Evolutionary conservation across 75 land plant genomes (phyloP).

Genomic region (Cryptomeria japonica): DNA sequence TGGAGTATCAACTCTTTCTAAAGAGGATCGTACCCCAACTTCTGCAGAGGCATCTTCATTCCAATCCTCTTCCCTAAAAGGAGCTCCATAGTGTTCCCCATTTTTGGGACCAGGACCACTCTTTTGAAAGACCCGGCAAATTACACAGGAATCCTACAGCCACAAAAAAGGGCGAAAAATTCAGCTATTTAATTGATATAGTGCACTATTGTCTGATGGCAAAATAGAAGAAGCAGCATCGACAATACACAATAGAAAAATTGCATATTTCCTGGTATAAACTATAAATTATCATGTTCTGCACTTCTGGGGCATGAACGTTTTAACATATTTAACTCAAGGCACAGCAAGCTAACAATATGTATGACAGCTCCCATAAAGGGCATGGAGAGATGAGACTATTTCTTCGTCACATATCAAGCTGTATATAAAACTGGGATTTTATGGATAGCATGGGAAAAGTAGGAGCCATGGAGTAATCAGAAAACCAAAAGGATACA

Average conservation of each 20-base stretch:
- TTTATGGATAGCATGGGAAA: background rate
- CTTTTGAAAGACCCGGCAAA: conserved; percentile 69
- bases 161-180: background rate
- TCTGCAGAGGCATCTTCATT: conserved; percentile 24
- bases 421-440: background rate
- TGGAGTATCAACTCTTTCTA: background rate
- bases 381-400: background rate
- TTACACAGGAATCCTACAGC: conserved; percentile 64
- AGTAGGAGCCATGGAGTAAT: background rate
- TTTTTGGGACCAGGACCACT: conserved; percentile 89
- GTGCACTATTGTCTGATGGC: background rate
- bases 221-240: background rate
- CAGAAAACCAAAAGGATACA: background rate
- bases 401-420: background rate
- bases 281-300: background rate
- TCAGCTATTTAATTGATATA: background rate
- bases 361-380: background rate
- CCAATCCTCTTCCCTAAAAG: conserved; percentile 71
- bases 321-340: background rate
- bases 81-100: conserved; percentile 82
- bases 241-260: background rate
- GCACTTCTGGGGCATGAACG: background rate
- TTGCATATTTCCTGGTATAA: background rate
- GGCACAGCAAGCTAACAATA: background rate
- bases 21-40: background rate